Evolutionary conservation across 2,329 filamentous ascomycete genomes (phyloP), one percentile per base, ranked within the genome.

Genomic region (Fusarium sp.): DNA sequence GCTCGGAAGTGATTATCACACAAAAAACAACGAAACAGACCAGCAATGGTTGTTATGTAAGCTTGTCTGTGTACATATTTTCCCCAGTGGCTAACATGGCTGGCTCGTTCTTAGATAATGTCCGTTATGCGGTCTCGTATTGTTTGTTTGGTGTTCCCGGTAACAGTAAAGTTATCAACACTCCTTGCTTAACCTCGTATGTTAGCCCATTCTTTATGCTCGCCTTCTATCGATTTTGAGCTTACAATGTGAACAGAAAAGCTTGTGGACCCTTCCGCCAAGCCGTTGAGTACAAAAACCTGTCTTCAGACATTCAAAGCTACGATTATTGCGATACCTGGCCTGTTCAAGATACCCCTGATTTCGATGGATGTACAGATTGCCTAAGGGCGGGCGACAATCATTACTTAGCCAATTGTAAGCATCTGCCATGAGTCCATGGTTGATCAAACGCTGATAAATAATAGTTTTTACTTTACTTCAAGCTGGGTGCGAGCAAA

Each of bases 311-410:
- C 18, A 80, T 81, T 32, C 83, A 82, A 2, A 77, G 83, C 14
- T 91, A 87, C 69, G 87, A 86, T 32, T 92, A 89, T 76, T 92
- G 90, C 77, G 78, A 83, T n/a, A 32, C 72, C 0, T 89, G 89
- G 87, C 81, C 82, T 5, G 75, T 82, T 2, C 74, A 75, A 12
- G 79, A 84, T 10, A 74, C 84, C 0, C 24, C 78, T 2, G 84
- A 87, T 57, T 78, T 82, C 26, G 20, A 67, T 1, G 79, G 77
- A 41, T 91, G 89, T 74, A 81, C 79, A 2, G 74, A 81, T 1
- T 92, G 90, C 73, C 80, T 91, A 9, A 65, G 74, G 5, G 78
- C 81, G 4, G 78, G 78, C 2, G 77, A 79, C 8, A 76, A 83
- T 26, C 74, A 83, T 32, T 87, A 84, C 63, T 65, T 89, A n/a